Percentiles rank a stretch among this genome's conserved stretches.
phyloP scores from a whole-genome alignment of 129 eudicot genomes.

The Ambrosia artemisiifolia region DNA sequence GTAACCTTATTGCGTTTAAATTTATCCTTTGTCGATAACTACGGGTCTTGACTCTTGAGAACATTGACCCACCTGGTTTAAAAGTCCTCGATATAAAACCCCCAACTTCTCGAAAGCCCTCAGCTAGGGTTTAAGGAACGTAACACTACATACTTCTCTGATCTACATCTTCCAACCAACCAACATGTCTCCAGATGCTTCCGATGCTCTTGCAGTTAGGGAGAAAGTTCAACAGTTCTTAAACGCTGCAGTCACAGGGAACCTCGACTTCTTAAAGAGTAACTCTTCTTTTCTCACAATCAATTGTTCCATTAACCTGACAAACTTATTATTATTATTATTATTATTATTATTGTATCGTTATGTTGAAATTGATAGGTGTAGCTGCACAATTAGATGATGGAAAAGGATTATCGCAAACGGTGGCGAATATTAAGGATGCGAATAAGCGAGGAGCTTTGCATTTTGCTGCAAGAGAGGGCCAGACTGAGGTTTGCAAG shows the following conservation, averaged over 20 bases:
- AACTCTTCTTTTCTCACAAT: slow-evolving; percentile 1
- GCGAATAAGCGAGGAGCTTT: slow-evolving; percentile 90
- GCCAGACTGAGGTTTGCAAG: slow-evolving; percentile 83
- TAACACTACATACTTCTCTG: slow-evolving; percentile 8
- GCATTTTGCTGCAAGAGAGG: slow-evolving; percentile 96
- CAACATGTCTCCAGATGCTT: slow-evolving; percentile 54
- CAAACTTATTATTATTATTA: background rate
- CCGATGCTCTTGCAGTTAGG: slow-evolving; percentile 86
- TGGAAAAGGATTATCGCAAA: slow-evolving; percentile 74
- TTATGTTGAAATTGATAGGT: slow-evolving; percentile 34
- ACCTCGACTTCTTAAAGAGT: slow-evolving; percentile 76
- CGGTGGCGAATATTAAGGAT: slow-evolving; percentile 78
- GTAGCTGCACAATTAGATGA: slow-evolving; percentile 72
- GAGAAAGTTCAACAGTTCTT: slow-evolving; percentile 70
- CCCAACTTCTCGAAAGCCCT: slow-evolving; percentile 20
- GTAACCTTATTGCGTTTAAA: no score
- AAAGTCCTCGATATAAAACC: slow-evolving; percentile 4
- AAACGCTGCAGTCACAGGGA: slow-evolving; percentile 79
- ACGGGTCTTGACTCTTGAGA: background rate
- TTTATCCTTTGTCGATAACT: no score
- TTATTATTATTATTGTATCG: background rate
- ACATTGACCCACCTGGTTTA: background rate
- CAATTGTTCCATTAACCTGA: background rate
- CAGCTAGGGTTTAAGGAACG: slow-evolving; percentile 26
- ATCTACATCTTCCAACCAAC: no score